phyloP scores from a whole-genome alignment of 768 basidiomycete species.

The Mycena galopus region DNA sequence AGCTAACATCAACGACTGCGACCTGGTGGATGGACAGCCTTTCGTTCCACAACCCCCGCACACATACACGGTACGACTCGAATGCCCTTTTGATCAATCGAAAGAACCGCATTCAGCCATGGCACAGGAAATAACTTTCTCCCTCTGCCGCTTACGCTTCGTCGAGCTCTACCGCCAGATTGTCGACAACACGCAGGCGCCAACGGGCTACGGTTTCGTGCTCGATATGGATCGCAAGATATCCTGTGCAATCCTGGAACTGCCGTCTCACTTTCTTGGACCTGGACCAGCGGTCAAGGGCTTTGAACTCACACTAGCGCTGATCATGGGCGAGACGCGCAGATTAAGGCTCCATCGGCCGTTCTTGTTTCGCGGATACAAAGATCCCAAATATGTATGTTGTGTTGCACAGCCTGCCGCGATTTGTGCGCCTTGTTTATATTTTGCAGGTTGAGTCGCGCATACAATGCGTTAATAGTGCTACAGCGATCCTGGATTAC shows the following conservation, averaged over 20 bases:
- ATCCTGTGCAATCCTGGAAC: slow-evolving; percentile 31
- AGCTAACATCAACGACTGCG: slow-evolving; percentile 43
- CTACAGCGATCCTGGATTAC: slow-evolving; percentile 39
- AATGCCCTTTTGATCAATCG: neutral
- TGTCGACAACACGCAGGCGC: slow-evolving; percentile 42
- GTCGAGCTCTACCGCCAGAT: slow-evolving; percentile 41
- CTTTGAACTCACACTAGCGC: slow-evolving; percentile 38
- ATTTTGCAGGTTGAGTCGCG: slow-evolving; percentile 38
- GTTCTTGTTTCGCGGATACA: slow-evolving; percentile 42
- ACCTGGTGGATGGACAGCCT: slow-evolving; percentile 38
- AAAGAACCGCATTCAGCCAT: neutral
- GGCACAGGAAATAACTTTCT: slow-evolving; percentile 43
- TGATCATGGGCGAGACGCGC: slow-evolving; percentile 44
- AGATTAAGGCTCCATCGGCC: slow-evolving; percentile 43
- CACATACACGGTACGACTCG: slow-evolving; percentile 37
- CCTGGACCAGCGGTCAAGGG: slow-evolving; percentile 32
- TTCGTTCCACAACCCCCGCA: slow-evolving; percentile 34
- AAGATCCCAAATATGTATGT: slow-evolving; percentile 41
- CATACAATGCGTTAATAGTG: slow-evolving; percentile 43
- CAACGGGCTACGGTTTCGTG: slow-evolving; percentile 41
- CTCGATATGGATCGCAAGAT: slow-evolving; percentile 40
- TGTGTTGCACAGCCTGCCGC: neutral
- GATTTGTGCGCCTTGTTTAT: neutral
- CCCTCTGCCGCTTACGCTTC: slow-evolving; percentile 38
- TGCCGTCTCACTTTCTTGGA: slow-evolving; percentile 33